Evolutionary conservation across 306 rosid genomes (phyloP).

Genomic region (Leucaena leucocephala): DNA sequence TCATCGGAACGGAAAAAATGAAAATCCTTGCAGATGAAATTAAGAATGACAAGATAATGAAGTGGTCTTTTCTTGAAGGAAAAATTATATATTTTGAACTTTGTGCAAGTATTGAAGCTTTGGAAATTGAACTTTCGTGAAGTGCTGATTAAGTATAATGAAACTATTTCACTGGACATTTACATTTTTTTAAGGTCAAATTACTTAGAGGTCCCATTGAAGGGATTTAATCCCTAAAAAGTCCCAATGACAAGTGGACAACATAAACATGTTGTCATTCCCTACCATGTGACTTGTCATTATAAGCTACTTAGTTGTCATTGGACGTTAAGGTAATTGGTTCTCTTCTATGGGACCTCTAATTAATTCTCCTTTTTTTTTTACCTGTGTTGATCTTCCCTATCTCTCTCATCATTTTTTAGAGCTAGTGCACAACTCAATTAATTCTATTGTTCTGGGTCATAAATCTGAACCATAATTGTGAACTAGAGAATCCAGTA

Average conservation of each 20-base stretch:
- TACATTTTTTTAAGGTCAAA: not conserved
- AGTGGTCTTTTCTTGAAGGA: not conserved
- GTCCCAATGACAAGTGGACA: too few relatives aligned
- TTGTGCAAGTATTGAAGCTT: not conserved
- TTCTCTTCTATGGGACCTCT: too few relatives aligned
- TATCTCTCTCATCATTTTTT: not conserved
- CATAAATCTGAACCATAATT: not conserved
- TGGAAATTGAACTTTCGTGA: not conserved
- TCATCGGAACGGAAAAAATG: not conserved
- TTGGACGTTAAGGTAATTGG: too few relatives aligned
- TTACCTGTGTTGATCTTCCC: not conserved
- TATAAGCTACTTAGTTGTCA: too few relatives aligned
- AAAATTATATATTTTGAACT: not conserved
- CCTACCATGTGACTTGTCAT: too few relatives aligned
- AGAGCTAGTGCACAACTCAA: not conserved
- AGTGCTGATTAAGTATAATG: not conserved
- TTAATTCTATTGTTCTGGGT: constrained; percentile 5
- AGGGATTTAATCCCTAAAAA: too few relatives aligned
- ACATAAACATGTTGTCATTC: too few relatives aligned
- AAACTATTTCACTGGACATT: not conserved
- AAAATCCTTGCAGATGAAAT: not conserved
- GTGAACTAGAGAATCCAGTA: constrained; percentile 27
- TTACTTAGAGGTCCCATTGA: too few relatives aligned
- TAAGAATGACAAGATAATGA: not conserved
- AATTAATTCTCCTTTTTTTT: not conserved